Percentiles rank a stretch among this genome's conserved stretches.
Conservation (phyloP, 805 yeast species). For the Brettanomyces nanus region DNA sequence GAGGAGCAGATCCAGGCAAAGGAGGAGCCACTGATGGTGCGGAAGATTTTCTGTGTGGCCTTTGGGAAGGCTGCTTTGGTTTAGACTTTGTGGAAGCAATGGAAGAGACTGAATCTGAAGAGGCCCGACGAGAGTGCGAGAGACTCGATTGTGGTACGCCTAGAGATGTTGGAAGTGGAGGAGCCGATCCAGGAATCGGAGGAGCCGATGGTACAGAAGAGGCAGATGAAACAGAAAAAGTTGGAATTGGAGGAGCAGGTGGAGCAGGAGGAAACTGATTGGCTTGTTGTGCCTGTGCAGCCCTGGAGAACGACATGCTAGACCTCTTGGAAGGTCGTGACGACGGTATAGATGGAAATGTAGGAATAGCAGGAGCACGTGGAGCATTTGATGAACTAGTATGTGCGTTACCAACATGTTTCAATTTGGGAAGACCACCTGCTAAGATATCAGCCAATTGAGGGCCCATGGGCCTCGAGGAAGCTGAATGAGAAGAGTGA, state of each 20-base stretch:
- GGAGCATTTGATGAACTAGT: conserved; percentile 10
- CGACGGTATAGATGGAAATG: conserved; percentile 17
- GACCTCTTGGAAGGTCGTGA: background rate
- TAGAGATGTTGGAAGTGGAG: background rate
- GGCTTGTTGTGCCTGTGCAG: background rate
- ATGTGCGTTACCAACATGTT: conserved; percentile 29
- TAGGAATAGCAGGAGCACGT: conserved; percentile 10
- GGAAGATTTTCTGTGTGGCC: background rate
- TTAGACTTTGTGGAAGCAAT: background rate
- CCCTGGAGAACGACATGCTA: too few relatives aligned
- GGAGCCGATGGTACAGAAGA: too few relatives aligned
- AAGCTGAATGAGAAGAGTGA: conserved; percentile 4
- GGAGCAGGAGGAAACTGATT: conserved; percentile 15
- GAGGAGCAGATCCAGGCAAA: conserved; percentile 1
- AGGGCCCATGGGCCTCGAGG: conserved; percentile 29
- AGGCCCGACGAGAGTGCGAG: too few relatives aligned
- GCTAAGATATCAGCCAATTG: conserved; percentile 65
- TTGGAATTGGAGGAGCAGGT: background rate
- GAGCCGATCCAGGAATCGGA: conserved; percentile 8
- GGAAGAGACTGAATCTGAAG: too few relatives aligned
- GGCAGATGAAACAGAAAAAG: too few relatives aligned
- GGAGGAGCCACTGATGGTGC: background rate
- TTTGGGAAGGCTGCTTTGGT: background rate
- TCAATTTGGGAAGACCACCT: conserved; percentile 71
- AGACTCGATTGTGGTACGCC: background rate